Evolutionary conservation across 2,329 filamentous ascomycete species (phyloP).

Genomic region (Amphichorda felina): DNA sequence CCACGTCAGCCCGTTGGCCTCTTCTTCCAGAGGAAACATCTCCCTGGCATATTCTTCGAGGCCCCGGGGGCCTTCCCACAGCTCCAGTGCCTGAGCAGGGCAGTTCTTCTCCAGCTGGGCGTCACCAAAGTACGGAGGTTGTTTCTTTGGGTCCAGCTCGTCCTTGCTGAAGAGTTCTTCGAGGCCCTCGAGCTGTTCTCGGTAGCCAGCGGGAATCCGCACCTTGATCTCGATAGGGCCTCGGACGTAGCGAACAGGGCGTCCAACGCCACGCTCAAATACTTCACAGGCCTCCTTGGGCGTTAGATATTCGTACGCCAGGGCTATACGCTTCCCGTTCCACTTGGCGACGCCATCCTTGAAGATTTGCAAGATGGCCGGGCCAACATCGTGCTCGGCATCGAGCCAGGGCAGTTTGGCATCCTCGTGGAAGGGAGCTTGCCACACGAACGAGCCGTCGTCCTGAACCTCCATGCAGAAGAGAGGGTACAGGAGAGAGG

Average conservation of each 20-base stretch:
- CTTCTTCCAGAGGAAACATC: conserved; percentile 88
- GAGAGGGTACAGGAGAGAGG: conserved; percentile 78
- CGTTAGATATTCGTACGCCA: conserved; percentile 83
- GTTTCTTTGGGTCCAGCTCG: conserved; percentile 38
- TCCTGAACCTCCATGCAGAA: conserved; percentile 87
- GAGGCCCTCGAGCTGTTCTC: conserved; percentile 67
- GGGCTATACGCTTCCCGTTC: conserved; percentile 65
- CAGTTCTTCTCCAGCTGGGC: conserved; percentile 46
- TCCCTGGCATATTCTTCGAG: conserved; percentile 92
- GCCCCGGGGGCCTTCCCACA: conserved; percentile 87
- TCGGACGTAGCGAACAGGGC: conserved; percentile 66
- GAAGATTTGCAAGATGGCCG: conserved; percentile 84
- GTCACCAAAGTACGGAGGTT: conserved; percentile 54
- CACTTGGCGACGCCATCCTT: conserved; percentile 84
- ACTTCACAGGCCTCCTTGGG: conserved; percentile 71
- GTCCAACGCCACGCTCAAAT: conserved; percentile 67
- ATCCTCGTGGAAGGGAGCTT: conserved; percentile 85
- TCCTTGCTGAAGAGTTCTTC: conserved; percentile 45
- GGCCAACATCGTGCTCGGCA: conserved; percentile 90
- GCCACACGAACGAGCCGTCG: conserved; percentile 84
- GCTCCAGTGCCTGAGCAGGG: conserved; percentile 61
- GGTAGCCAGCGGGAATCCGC: conserved; percentile 77
- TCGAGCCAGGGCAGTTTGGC: conserved; percentile 90
- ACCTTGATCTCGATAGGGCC: conserved; percentile 76
- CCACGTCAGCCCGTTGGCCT: conserved; percentile 88